Base-by-base conservation (phyloP, 2,329 filamentous ascomycete genomes). In the Phialophora macrospora region DNA sequence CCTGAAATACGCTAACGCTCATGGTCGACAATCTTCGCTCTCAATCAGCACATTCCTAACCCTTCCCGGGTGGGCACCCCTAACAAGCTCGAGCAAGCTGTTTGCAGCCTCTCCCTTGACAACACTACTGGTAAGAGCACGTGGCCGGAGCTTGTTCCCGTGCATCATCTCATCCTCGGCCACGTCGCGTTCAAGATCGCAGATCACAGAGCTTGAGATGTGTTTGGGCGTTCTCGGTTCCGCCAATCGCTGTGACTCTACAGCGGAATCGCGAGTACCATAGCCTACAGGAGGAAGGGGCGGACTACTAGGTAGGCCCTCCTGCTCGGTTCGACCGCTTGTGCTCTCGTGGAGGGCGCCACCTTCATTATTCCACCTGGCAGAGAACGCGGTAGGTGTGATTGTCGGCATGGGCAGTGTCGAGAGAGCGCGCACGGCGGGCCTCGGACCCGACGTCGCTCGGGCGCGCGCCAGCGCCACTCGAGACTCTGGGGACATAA, bases 51-150 rank as follows among this genome's bases (percentile, higher is more conserved):
- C 67, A 69, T 69, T 22, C 64, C 67, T 2, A 60, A 32, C 2
- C n/a, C 62, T 64, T 14, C 60, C 64, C 22, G 67, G 67, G n/a
- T 32, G 64, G 24, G 62, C 64, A 17, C 44, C 62, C 32, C 64
- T 62, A 51, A 72, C 71, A 22, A 73, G 63, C 51, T 71, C 65
- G 2, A 73, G 62, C 57, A 73, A 58, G 34, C 67, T 65, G 20
- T 65, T 69, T 24, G 72, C 72, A 49, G 72, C 72, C 46, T 73
- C 70, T 11, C 70, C 69, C 56, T 70, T 72, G 52, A 72, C 65
- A n/a, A 72, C 71, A 66, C 68, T 72, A 56, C 68, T 71, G 30
- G 69, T 69, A 48, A 68, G 60, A 32, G 63, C 61, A 26, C 56
- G 59, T n/a, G 34, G 49, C 12, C 60, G 67, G 11, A 62, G 58